phyloP scores from a whole-genome alignment of 2,329 filamentous ascomycete species.

The Phialophora verrucosa region DNA sequence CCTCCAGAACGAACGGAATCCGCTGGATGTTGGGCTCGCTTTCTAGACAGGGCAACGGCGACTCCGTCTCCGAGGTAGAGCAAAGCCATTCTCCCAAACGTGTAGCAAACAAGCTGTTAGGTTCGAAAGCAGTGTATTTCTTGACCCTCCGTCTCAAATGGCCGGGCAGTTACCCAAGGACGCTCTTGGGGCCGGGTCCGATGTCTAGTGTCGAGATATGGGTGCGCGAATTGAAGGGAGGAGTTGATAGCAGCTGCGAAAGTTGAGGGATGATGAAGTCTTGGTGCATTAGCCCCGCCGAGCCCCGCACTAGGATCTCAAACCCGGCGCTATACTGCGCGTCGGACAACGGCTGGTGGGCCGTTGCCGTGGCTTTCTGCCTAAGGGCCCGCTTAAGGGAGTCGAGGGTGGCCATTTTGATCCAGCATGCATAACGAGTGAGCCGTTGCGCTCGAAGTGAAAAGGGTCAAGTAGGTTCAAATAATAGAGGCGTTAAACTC shows the following conservation, averaged over 20 bases:
- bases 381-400: constrained; percentile 51
- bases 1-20: constrained; percentile 48
- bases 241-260: constrained; percentile 48
- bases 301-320: constrained; percentile 48
- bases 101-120: constrained; percentile 55
- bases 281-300: constrained; percentile 51
- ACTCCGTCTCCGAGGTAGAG: constrained; percentile 39
- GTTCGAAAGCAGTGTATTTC: constrained; percentile 62
- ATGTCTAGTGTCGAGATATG: constrained; percentile 64
- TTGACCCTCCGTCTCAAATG: constrained; percentile 52
- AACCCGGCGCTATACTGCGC: constrained; percentile 58
- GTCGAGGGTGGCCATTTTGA: constrained; percentile 54
- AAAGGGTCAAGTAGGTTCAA: neutral
- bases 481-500: neutral
- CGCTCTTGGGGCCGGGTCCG: constrained; percentile 62
- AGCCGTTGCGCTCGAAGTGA: neutral
- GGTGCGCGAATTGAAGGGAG: constrained; percentile 50
- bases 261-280: constrained; percentile 62
- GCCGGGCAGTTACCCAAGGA: constrained; percentile 58
- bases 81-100: constrained; percentile 53
- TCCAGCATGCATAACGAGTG: neutral
- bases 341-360: constrained; percentile 52
- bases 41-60: constrained; percentile 52
- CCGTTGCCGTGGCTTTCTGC: constrained; percentile 40
- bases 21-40: constrained; percentile 48